These are phyloP conservation scores for Erodium trifolium DNA, from an alignment of 441 rosid genomes.

Conservation along the genomic window DNA sequence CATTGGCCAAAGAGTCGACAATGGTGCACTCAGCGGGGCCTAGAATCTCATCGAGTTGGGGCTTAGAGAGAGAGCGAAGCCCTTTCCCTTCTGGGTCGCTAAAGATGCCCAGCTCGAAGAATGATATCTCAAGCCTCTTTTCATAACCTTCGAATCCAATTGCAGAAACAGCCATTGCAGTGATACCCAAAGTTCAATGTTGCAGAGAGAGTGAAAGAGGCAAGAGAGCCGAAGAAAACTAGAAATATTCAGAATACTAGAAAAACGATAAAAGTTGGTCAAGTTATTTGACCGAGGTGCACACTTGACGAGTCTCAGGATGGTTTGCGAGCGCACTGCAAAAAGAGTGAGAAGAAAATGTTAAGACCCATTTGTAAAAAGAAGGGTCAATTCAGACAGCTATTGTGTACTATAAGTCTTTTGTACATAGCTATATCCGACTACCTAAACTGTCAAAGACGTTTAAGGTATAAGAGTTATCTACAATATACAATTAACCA, in stretches of 20 bases:
- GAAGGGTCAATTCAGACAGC: too few species aligned
- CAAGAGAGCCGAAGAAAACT: slow-evolving; percentile 18
- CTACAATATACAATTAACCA: too few species aligned
- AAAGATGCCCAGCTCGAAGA: slow-evolving; percentile 51
- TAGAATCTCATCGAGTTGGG: slow-evolving; percentile 49
- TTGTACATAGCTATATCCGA: too few species aligned
- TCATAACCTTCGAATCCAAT: slow-evolving; percentile 71
- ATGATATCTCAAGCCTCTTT: slow-evolving; percentile 55
- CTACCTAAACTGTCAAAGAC: too few species aligned
- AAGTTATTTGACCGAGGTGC: neutral
- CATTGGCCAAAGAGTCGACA: slow-evolving; percentile 56
- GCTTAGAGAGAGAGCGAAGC: slow-evolving; percentile 43
- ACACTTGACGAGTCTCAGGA: slow-evolving; percentile 41
- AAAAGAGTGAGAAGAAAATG: neutral
- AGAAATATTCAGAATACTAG: slow-evolving; percentile 10
- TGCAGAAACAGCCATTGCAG: slow-evolving; percentile 43
- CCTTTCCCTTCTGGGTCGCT: slow-evolving; percentile 42
- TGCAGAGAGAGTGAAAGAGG: slow-evolving; percentile 22
- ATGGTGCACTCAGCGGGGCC: slow-evolving; percentile 59
- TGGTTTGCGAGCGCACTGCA: slow-evolving; percentile 65
- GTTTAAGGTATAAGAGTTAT: too few species aligned
- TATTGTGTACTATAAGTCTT: too few species aligned
- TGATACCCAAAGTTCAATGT: slow-evolving; percentile 17
- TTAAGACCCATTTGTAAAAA: neutral
- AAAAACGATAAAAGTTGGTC: neutral